These are phyloP conservation scores for Knoxdaviesia capensis DNA, from an alignment of 2,329 filamentous ascomycete genomes.

Conservation along the genomic window DNA sequence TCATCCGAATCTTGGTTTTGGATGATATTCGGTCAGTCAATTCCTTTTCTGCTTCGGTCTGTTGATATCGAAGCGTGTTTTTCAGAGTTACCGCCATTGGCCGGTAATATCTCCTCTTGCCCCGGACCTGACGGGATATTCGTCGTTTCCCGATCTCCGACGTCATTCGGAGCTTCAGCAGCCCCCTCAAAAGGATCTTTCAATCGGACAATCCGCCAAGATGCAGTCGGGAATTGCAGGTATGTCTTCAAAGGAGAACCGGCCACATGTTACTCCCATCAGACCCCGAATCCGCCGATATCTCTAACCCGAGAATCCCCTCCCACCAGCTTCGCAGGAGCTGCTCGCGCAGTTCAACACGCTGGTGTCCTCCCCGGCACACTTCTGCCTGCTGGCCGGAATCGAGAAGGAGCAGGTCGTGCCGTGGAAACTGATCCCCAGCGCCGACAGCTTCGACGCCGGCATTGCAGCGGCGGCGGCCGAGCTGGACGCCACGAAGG, in stretches of 20 bases:
- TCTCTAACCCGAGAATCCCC: conserved; percentile 1
- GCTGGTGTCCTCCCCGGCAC: conserved; percentile 37
- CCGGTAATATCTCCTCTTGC: no score
- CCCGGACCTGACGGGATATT: no score
- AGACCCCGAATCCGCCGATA: no score
- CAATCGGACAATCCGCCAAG: conserved; percentile 5
- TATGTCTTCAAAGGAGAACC: conserved; percentile 16
- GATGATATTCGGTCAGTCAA: no score
- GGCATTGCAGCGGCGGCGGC: conserved; percentile 43
- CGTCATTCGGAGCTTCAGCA: no score
- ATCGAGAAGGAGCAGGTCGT: conserved; percentile 50
- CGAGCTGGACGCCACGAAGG: conserved; percentile 43
- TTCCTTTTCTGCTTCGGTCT: no score
- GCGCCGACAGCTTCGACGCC: conserved; percentile 35
- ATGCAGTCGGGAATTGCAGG: conserved; percentile 72
- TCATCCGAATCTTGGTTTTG: no score
- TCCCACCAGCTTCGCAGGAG: conserved; percentile 47
- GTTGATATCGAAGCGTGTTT: no score
- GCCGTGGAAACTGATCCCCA: conserved; percentile 33
- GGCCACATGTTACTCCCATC: no score
- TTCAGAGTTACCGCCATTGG: no score
- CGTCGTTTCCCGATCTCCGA: no score
- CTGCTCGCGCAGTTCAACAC: conserved; percentile 53
- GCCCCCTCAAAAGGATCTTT: no score
- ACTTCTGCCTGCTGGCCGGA: conserved; percentile 51